Conservation (phyloP, 2,329 filamentous ascomycete genomes). For the Epichloe hybrida region DNA sequence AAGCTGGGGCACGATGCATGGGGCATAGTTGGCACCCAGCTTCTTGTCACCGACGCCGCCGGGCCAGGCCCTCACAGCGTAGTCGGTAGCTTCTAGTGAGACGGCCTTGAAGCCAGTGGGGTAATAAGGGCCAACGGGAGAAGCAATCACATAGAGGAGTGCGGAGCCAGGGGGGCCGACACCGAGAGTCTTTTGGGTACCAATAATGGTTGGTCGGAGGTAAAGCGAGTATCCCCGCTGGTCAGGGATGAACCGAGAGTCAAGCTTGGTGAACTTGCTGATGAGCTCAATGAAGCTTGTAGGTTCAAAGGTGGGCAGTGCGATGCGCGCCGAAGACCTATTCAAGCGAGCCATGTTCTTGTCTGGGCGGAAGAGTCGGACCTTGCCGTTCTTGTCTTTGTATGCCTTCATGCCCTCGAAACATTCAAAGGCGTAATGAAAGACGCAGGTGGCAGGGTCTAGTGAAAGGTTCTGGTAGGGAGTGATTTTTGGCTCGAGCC, state of each 20-base stretch:
- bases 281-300: conserved; percentile 69
- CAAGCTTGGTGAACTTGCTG: conserved; percentile 62
- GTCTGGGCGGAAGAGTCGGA: conserved; percentile 85
- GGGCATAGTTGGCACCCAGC: conserved; percentile 97
- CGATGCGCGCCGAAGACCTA: conserved; percentile 81
- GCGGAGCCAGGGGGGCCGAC: conserved; percentile 87
- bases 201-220: conserved; percentile 91
- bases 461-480: conserved; percentile 96
- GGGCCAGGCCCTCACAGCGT: conserved; percentile 93
- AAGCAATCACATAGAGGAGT: conserved; percentile 87
- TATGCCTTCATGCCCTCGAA: conserved; percentile 99
- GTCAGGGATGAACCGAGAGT: conserved; percentile 80
- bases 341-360: conserved; percentile 96
- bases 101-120: conserved; percentile 97
- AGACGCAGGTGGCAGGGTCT: conserved; percentile 90
- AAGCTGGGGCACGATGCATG: conserved; percentile 92
- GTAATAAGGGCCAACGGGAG: conserved; percentile 94
- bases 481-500: conserved; percentile 69
- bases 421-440: conserved; percentile 96
- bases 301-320: conserved; percentile 72
- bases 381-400: conserved; percentile 65
- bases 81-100: conserved; percentile 88
- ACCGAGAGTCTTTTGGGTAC: conserved; percentile 86
- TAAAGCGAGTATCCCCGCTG: conserved; percentile 87
- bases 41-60: conserved; percentile 98